Evolutionary conservation across 306 rosid genomes (phyloP).

Genomic region (Trifolium subterraneum): DNA sequence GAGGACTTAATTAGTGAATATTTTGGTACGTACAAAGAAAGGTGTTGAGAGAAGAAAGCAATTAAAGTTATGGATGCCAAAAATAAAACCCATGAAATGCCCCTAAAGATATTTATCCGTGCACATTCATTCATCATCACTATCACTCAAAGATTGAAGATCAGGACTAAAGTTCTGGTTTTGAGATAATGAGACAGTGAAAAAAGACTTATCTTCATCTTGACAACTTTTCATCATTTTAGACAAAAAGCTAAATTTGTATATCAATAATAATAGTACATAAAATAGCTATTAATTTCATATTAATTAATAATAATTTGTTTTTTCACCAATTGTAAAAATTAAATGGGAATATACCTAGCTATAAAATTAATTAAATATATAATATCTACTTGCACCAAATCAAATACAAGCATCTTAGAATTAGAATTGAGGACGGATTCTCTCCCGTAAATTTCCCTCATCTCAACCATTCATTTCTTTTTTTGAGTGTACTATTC

Average conservation of each 20-base stretch:
- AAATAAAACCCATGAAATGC: constrained; percentile 44
- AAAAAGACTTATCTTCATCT: background rate
- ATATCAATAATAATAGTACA: background rate
- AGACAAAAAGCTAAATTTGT: background rate
- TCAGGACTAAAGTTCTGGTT: background rate
- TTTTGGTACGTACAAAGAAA: background rate
- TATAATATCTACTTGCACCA: no score
- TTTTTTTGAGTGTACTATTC: no score
- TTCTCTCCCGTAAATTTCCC: no score
- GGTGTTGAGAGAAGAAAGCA: background rate
- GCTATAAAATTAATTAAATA: no score
- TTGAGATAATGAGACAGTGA: background rate
- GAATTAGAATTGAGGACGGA: no score
- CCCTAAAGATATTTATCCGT: background rate
- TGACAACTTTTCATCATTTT: background rate
- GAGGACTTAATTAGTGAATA: background rate
- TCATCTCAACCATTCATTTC: no score
- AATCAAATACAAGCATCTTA: no score
- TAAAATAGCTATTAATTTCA: no score
- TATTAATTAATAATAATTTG: no score
- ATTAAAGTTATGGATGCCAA: constrained; percentile 53
- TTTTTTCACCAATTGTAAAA: no score
- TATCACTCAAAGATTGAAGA: background rate
- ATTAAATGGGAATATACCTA: no score
- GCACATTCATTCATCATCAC: background rate